Evolutionary conservation across 495 filamentous ascomycete species (phyloP), one percentile per base, ranked within the genome.

Genomic region (Penicillium verhagenii): DNA sequence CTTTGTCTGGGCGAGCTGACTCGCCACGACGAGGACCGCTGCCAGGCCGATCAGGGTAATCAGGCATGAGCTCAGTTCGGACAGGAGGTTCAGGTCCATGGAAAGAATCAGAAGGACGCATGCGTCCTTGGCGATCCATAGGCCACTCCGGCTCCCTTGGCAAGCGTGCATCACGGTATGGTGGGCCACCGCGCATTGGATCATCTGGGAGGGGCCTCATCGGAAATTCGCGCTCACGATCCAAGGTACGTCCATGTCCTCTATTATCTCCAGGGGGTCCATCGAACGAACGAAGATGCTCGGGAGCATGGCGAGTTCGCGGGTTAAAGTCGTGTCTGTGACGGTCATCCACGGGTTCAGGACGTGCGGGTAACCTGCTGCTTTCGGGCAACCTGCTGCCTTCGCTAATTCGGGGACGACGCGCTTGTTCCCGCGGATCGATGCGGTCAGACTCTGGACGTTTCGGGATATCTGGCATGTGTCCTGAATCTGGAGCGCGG

Each of bases 261-360:
- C 69, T 57, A 29, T 55, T 40, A 42, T 74, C 70, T 25, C 26
- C 40, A 25, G 47, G 45, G 39, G 71, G 35, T 13, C 56, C 61
- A 42, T 76, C 73, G 44, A 74, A 73, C 1, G 67, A 51, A 21
- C 72, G 67, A 24, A 47, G 54, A 48, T 64, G 72, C n/a, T 75
- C 72, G 46, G 68, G 63, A 11, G 57, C 64, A 51, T 74, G 72
- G 18, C 74, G 71, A 42, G 60, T 68, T 29, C 71, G 62, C 4
- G 70, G 67, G 39, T 63, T 59, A 53, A 68, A 75, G 7, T 78
- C 75, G 50, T 60, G 69, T 49, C 72, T 65, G 14, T 75, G 70
- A 52, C 69, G 68, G 14, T 71, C 71, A 29, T 77, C 73, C 37
- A 70, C 39, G 21, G 72, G 47, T 51, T 77, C 74, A 19, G 74